Evolutionary conservation across 1,139 yeast species (phyloP).

Genomic region (Candida anutae): DNA sequence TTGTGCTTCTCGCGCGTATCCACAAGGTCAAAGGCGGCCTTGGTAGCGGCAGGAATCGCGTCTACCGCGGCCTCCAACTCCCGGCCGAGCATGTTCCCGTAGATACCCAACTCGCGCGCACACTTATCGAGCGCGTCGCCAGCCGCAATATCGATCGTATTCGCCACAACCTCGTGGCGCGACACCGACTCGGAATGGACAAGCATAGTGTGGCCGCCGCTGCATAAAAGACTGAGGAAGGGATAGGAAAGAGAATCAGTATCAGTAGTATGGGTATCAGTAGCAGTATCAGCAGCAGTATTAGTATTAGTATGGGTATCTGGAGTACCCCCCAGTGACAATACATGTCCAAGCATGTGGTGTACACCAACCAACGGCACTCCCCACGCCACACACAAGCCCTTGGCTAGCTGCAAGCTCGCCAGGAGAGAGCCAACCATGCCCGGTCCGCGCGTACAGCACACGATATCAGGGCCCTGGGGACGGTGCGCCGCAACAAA

Average conservation of each 20-base stretch:
- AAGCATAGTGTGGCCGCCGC: conserved; percentile 94
- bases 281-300: neutral
- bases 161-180: conserved; percentile 64
- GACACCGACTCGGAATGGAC: conserved; percentile 55
- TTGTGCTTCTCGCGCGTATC: conserved; percentile 16
- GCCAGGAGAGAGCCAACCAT: conserved; percentile 86
- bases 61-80: conserved; percentile 61
- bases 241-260: conserved; percentile 40
- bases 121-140: conserved; percentile 95
- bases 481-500: conserved; percentile 22
- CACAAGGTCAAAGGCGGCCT: conserved; percentile 13
- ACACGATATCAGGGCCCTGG: conserved; percentile 74
- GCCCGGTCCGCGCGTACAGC: conserved; percentile 96
- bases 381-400: conserved; percentile 69
- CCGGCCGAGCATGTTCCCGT: conserved; percentile 79
- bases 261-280: neutral
- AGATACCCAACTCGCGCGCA: conserved; percentile 74
- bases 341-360: conserved; percentile 90
- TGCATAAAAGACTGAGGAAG: conserved; percentile 67
- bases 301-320: neutral
- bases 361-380: conserved; percentile 84
- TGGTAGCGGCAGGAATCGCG: conserved; percentile 15
- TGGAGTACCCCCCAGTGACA: conserved; percentile 52
- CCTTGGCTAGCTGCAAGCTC: conserved; percentile 81
- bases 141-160: conserved; percentile 82